A percentile compares a stretch with the other conserved stretches of the same genome.
Evolutionary conservation across 2,329 filamentous ascomycete species (phyloP).

Genomic region (Drechslera avenae): DNA sequence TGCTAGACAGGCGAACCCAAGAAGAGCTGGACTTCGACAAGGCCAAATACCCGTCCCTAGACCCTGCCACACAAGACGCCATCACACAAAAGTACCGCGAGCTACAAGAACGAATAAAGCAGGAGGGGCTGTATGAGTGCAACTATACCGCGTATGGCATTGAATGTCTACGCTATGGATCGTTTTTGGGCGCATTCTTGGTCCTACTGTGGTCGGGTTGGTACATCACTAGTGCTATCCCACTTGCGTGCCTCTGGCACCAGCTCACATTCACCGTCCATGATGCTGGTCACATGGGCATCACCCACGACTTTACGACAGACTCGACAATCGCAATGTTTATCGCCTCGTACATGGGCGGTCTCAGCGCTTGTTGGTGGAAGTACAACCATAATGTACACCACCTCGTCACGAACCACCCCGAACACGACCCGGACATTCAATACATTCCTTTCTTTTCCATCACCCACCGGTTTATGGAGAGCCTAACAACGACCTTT

Average conservation of each 20-base stretch:
- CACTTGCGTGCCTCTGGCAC: slow-evolving; percentile 87
- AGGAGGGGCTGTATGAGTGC: slow-evolving; percentile 80
- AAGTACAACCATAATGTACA: slow-evolving; percentile 96
- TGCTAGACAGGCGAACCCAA: slow-evolving; percentile 74
- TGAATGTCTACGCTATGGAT: slow-evolving; percentile 73
- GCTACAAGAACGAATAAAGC: slow-evolving; percentile 72
- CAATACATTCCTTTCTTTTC: slow-evolving; percentile 74
- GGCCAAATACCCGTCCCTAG: slow-evolving; percentile 79
- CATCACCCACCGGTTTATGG: slow-evolving; percentile 68
- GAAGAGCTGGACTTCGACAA: slow-evolving; percentile 77
- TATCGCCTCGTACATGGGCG: slow-evolving; percentile 87
- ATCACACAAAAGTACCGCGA: slow-evolving; percentile 84
- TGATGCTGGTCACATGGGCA: slow-evolving; percentile 96
- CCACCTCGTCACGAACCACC: slow-evolving; percentile 92
- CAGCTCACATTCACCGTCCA: slow-evolving; percentile 93
- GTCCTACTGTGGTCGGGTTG: slow-evolving; percentile 50
- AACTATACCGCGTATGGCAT: slow-evolving; percentile 79
- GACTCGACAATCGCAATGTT: slow-evolving; percentile 89
- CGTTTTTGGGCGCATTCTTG: slow-evolving; percentile 68
- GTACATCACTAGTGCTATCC: slow-evolving; percentile 68
- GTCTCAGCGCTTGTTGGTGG: slow-evolving; percentile 94
- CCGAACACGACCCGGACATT: slow-evolving; percentile 96
- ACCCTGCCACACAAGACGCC: slow-evolving; percentile 71
- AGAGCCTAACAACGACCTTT: slow-evolving; percentile 66
- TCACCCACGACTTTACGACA: slow-evolving; percentile 84